phyloP scores from a whole-genome alignment of 2,329 filamentous ascomycete genomes.

The Beauveria asiatica region DNA sequence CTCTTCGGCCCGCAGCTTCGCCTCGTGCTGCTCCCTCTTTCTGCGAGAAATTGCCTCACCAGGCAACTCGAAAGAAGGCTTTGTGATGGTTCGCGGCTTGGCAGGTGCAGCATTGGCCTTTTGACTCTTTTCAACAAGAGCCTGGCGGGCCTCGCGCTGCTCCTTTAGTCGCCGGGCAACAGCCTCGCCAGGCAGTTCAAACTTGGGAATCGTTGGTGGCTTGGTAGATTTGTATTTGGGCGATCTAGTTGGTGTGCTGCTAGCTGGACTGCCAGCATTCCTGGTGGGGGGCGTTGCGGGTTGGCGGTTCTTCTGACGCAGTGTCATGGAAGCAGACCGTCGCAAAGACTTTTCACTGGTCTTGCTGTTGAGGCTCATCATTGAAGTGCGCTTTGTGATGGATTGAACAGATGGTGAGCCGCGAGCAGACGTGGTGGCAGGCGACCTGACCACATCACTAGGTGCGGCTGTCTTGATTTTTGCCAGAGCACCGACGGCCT shows the following conservation, averaged over 20 bases:
- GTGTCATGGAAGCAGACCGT: constrained; percentile 33
- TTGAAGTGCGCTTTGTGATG: constrained; percentile 20
- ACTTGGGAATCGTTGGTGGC: constrained; percentile 44
- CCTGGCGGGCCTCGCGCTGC: constrained; percentile 46
- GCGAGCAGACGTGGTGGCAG: constrained; percentile 12
- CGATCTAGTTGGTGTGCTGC: constrained; percentile 2
- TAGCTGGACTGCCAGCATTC: constrained; percentile 5
- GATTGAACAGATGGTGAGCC: constrained; percentile 12
- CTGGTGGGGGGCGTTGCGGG: not conserved
- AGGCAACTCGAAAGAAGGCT: constrained; percentile 52
- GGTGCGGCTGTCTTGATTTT: constrained; percentile 25
- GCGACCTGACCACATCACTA: constrained; percentile 11
- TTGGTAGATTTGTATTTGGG: constrained; percentile 41
- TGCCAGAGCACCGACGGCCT: constrained; percentile 39
- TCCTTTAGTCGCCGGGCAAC: constrained; percentile 50
- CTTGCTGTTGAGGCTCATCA: constrained; percentile 29
- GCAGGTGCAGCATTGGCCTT: constrained; percentile 30
- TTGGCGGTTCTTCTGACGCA: constrained; percentile 21
- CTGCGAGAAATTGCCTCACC: constrained; percentile 51
- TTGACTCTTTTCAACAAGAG: constrained; percentile 26
- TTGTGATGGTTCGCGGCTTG: constrained; percentile 41
- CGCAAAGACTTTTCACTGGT: constrained; percentile 31
- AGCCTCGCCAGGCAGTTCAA: constrained; percentile 56
- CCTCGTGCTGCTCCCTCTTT: constrained; percentile 48
- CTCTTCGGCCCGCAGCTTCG: constrained; percentile 46